A percentile compares a stretch with the other conserved stretches of the same genome.
These are phyloP conservation scores for Albifimbria verrucaria DNA, from an alignment of 2,329 filamentous ascomycete species.

Conservation along the genomic window DNA sequence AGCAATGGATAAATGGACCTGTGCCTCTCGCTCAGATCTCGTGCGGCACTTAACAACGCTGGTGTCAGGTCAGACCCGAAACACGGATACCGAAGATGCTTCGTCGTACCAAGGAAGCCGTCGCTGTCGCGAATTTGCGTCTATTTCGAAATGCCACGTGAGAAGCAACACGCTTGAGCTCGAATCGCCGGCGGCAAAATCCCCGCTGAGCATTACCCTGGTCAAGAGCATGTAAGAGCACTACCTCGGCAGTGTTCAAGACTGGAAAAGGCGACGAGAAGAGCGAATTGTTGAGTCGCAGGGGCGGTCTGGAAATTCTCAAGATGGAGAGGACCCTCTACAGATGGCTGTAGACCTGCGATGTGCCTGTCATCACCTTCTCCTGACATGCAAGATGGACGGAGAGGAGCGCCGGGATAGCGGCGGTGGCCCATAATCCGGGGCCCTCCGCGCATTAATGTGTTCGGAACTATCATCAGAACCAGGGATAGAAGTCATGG, in stretches of 20 bases:
- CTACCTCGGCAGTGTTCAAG: too few species aligned
- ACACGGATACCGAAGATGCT: neutral
- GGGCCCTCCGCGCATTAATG: constrained; percentile 43
- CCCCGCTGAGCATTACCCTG: too few species aligned
- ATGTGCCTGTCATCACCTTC: neutral
- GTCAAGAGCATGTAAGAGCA: too few species aligned
- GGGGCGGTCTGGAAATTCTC: too few species aligned
- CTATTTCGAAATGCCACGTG: neutral
- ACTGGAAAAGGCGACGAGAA: too few species aligned
- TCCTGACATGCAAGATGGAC: neutral
- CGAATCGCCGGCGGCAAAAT: neutral
- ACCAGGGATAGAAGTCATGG: constrained; percentile 33
- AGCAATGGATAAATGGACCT: too few species aligned
- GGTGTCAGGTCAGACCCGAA: neutral
- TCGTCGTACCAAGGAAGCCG: neutral
- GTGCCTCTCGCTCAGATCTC: too few species aligned
- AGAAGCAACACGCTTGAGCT: neutral
- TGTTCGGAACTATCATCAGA: constrained; percentile 48
- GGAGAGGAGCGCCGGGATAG: constrained; percentile 4
- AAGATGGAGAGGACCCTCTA: too few species aligned
- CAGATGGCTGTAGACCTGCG: too few species aligned
- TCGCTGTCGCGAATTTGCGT: neutral
- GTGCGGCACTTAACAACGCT: neutral
- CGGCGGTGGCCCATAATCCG: constrained; percentile 34
- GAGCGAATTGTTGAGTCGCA: too few species aligned